These are phyloP conservation scores for Lecanicillium sp. DNA, from an alignment of 2,329 filamentous ascomycete species.

Conservation along the genomic window DNA sequence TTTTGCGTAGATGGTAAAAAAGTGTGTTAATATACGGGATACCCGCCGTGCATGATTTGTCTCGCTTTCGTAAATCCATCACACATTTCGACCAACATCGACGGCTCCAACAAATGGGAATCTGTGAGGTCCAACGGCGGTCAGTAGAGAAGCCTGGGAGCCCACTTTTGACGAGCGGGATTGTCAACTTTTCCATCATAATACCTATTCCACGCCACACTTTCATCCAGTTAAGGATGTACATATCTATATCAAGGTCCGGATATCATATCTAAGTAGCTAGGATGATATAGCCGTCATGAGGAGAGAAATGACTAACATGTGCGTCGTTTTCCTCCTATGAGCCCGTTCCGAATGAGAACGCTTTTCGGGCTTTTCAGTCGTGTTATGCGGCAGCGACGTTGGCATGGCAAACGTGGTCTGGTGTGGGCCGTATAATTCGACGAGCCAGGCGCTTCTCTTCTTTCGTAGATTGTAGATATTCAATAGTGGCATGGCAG, in stretches of 20 bases:
- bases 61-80: constrained; percentile 10
- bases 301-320: constrained; percentile 46
- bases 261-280: constrained; percentile 42
- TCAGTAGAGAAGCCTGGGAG: constrained; percentile 5
- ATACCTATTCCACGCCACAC: constrained; percentile 46
- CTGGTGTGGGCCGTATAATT: not conserved
- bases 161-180: not conserved
- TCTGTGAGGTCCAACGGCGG: not conserved
- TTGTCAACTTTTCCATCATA: constrained; percentile 3
- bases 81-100: not conserved
- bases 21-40: constrained; percentile 17
- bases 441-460: no score
- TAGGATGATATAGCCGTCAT: constrained; percentile 46
- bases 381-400: not conserved
- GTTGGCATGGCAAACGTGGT: not conserved
- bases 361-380: constrained; percentile 1
- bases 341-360: constrained; percentile 46
- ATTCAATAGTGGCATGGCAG: no score
- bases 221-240: constrained; percentile 50
- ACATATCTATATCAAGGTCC: constrained; percentile 36
- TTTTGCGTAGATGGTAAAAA: constrained; percentile 37
- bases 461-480: no score
- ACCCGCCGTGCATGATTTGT: not conserved
- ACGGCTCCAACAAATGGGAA: no score
- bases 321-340: constrained; percentile 47